A percentile compares a stretch with the other conserved stretches of the same genome.
Conservation (phyloP, 805 yeast species). For the Wickerhamomyces xylosicus region DNA sequence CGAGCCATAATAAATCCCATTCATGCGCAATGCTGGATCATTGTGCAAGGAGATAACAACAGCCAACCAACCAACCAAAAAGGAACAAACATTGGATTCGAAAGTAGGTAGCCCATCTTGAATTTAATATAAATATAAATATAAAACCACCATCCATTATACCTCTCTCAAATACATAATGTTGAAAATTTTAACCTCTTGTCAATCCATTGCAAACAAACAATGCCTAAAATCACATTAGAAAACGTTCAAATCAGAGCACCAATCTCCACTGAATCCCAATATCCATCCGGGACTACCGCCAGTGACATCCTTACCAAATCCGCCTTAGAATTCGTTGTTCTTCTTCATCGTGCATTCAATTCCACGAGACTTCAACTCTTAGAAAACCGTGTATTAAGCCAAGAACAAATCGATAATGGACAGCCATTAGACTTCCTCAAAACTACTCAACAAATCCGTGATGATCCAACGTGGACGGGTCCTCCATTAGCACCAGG, state of each 20-base stretch:
- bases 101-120: too few relatives aligned
- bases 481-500: constrained; percentile 71
- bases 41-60: too few relatives aligned
- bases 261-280: constrained; percentile 20
- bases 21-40: too few relatives aligned
- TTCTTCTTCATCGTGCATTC: constrained; percentile 64
- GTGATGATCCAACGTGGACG: constrained; percentile 67
- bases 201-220: neutral
- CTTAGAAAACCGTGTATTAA: constrained; percentile 47
- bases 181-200: too few relatives aligned
- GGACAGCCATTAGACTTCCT: constrained; percentile 45
- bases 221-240: constrained; percentile 16
- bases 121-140: too few relatives aligned
- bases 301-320: constrained; percentile 27
- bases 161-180: too few relatives aligned
- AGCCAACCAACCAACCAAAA: too few relatives aligned
- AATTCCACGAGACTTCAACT: constrained; percentile 47
- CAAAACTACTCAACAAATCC: constrained; percentile 53
- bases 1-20: too few relatives aligned
- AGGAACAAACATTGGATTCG: too few relatives aligned
- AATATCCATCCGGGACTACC: constrained; percentile 29
- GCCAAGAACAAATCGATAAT: constrained; percentile 55
- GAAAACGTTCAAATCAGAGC: constrained; percentile 27
- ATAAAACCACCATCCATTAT: too few relatives aligned
- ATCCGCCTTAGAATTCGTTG: constrained; percentile 52